Conservation (phyloP, 2,329 filamentous ascomycete species). For the Cladophialophora psammophila region DNA sequence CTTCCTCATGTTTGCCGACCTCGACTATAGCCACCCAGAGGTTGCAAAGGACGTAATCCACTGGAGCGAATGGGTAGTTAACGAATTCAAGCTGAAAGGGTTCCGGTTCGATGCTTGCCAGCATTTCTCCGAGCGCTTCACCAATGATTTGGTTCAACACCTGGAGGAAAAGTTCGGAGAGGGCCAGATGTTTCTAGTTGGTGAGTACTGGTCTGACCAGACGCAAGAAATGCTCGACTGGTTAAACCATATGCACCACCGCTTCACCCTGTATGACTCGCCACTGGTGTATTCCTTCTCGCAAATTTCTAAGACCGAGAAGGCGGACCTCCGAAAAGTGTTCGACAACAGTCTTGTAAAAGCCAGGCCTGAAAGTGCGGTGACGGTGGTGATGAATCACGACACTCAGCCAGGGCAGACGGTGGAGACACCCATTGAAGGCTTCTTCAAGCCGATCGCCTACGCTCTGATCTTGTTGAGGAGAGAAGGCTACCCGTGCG, state of each 20-base stretch:
- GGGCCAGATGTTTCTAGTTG: slow-evolving; percentile 68
- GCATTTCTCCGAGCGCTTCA: slow-evolving; percentile 73
- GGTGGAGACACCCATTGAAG: slow-evolving; percentile 64
- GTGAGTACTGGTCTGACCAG: slow-evolving; percentile 73
- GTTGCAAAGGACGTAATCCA: slow-evolving; percentile 69
- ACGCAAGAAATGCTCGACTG: slow-evolving; percentile 57
- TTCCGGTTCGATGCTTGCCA: slow-evolving; percentile 76
- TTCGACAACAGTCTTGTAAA: slow-evolving; percentile 68
- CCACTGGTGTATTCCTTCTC: slow-evolving; percentile 74
- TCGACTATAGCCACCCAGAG: slow-evolving; percentile 70
- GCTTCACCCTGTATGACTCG: slow-evolving; percentile 70
- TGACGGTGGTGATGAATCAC: slow-evolving; percentile 76
- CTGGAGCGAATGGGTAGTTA: slow-evolving; percentile 73
- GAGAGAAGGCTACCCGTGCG: slow-evolving; percentile 66
- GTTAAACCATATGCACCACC: slow-evolving; percentile 64
- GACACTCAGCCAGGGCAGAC: slow-evolving; percentile 63
- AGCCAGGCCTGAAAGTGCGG: slow-evolving; percentile 61
- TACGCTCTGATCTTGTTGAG: slow-evolving; percentile 75
- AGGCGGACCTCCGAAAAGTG: slow-evolving; percentile 68
- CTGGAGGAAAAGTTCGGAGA: slow-evolving; percentile 59
- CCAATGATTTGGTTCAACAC: slow-evolving; percentile 67
- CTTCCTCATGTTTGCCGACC: slow-evolving; percentile 70
- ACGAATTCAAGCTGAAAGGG: slow-evolving; percentile 67
- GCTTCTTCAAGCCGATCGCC: slow-evolving; percentile 74
- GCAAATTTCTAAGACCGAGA: slow-evolving; percentile 62